These are phyloP conservation scores for Cenococcum geophilum DNA, from an alignment of 495 filamentous ascomycete genomes.

Conservation along the genomic window DNA sequence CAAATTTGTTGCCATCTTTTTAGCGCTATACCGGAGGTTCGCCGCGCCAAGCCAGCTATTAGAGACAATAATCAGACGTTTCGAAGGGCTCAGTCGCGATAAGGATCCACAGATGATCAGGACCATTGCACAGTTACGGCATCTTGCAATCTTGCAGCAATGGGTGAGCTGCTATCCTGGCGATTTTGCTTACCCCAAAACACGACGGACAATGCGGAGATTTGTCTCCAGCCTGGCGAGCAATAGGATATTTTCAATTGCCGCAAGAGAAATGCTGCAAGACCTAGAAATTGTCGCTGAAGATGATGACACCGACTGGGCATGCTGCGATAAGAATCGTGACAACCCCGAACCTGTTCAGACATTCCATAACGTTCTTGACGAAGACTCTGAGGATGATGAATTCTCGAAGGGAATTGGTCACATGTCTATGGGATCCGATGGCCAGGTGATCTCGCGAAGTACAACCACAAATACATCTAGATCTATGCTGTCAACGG, in stretches of 20 bases:
- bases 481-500: slow-evolving; percentile 17
- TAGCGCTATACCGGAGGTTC: slow-evolving; percentile 94
- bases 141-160: slow-evolving; percentile 74
- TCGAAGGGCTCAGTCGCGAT: slow-evolving; percentile 54
- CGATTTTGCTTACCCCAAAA: slow-evolving; percentile 80
- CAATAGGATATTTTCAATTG: slow-evolving; percentile 69
- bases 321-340: slow-evolving; percentile 34
- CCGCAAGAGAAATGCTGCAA: slow-evolving; percentile 71
- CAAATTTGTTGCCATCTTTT: slow-evolving; percentile 79
- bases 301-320: slow-evolving; percentile 42
- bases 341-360: slow-evolving; percentile 9
- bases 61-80: slow-evolving; percentile 62
- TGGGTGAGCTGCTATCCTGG: slow-evolving; percentile 90
- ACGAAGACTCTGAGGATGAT: slow-evolving; percentile 29
- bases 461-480: slow-evolving; percentile 30
- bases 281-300: slow-evolving; percentile 53
- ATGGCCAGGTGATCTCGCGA: slow-evolving; percentile 20
- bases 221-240: slow-evolving; percentile 65
- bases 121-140: slow-evolving; percentile 72
- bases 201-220: slow-evolving; percentile 58
- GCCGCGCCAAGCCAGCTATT: slow-evolving; percentile 73
- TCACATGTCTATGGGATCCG: slow-evolving; percentile 21
- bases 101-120: slow-evolving; percentile 56
- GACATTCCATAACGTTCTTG: slow-evolving; percentile 25
- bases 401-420: slow-evolving; percentile 27